These are phyloP conservation scores for Citrus trifoliata DNA, from an alignment of 345 rosid species.

Conservation along the genomic window DNA sequence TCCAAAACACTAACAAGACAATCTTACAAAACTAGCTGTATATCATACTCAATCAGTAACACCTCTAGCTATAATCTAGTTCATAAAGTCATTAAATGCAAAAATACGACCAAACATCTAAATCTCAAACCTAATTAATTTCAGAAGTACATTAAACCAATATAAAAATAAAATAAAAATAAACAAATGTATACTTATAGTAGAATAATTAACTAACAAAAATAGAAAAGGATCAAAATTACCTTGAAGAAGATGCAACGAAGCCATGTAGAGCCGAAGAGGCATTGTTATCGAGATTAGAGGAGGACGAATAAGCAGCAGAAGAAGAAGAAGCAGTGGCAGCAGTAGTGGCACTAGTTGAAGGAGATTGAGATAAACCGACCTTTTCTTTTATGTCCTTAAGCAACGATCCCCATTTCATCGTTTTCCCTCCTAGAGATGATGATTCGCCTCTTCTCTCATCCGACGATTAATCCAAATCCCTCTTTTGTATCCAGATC, in stretches of 20 bases:
- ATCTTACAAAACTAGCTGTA: not conserved
- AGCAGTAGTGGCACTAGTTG: conserved; percentile 32
- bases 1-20: not conserved
- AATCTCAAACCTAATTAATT: conserved; percentile 17
- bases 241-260: conserved; percentile 71
- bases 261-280: conserved; percentile 36
- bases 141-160: conserved; percentile 1
- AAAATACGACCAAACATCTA: not conserved
- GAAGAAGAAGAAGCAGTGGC: conserved; percentile 47
- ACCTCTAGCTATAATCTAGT: not conserved
- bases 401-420: conserved; percentile 99
- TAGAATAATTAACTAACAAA: not conserved
- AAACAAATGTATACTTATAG: conserved; percentile 7
- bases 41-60: not conserved
- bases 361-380: conserved; percentile 81
- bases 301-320: conserved; percentile 32
- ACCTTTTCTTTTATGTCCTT: conserved; percentile 98
- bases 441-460: conserved; percentile 42
- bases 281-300: conserved; percentile 39
- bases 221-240: conserved; percentile 6
- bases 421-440: conserved; percentile 41
- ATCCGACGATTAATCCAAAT: conserved; percentile 26
- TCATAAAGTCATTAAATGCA: not conserved
- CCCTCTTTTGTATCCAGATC: conserved; percentile 28
- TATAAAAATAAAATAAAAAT: conserved; percentile 2